phyloP scores from a whole-genome alignment of 2,329 filamentous ascomycete species.

The Cordyceps tenuipes region DNA sequence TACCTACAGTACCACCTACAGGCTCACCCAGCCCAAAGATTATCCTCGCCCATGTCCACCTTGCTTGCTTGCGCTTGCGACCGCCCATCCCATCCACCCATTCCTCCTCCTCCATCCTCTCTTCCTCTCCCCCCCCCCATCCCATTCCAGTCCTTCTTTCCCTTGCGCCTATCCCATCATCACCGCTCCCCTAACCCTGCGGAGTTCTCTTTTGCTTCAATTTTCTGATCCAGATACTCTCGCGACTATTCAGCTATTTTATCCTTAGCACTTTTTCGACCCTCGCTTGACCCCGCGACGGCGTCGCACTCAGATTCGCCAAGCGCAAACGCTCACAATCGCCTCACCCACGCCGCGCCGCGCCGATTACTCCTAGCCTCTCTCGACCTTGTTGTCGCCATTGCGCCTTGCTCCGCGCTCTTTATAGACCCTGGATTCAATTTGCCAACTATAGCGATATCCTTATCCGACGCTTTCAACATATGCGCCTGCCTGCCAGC shows the following conservation, averaged over 20 bases:
- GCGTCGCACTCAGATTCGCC: neutral
- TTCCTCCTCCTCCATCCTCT: conserved; percentile 15
- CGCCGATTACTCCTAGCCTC: neutral
- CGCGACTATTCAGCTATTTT: conserved; percentile 9
- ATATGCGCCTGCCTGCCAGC: neutral
- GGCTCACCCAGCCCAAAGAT: neutral
- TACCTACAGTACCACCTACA: no score
- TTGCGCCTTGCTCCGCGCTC: neutral
- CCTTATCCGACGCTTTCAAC: neutral
- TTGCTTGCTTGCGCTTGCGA: neutral
- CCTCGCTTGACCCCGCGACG: neutral
- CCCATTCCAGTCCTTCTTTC: conserved; percentile 27
- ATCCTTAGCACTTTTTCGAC: neutral
- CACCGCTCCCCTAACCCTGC: conserved; percentile 13
- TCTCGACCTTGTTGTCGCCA: neutral
- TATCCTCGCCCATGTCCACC: conserved; percentile 15
- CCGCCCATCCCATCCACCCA: neutral
- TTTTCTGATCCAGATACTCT: neutral
- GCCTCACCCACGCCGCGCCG: neutral
- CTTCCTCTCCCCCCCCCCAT: conserved; percentile 19
- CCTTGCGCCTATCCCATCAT: conserved; percentile 21
- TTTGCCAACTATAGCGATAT: neutral
- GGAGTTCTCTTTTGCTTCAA: conserved; percentile 12
- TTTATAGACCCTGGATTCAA: neutral
- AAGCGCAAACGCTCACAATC: conserved; percentile 3